Percentiles rank a stretch among this genome's conserved stretches.
phyloP scores from a whole-genome alignment of 2,329 filamentous ascomycete genomes.

The Ascochyta rabiei region DNA sequence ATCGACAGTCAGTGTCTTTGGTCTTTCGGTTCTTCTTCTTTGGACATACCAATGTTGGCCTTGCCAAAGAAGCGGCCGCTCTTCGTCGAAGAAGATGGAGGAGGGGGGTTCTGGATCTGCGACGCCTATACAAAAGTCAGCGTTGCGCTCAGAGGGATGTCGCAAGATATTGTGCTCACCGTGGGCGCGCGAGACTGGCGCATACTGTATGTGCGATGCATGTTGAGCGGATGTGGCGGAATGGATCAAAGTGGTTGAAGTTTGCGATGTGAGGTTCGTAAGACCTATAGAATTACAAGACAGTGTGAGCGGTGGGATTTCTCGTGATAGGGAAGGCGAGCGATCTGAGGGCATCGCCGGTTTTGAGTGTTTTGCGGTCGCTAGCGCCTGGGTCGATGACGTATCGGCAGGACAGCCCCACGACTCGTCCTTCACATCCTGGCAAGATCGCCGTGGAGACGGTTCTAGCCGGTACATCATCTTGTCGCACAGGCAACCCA shows the following conservation, averaged over 20 bases:
- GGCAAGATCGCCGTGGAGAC: slow-evolving; percentile 17
- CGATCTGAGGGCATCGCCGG: slow-evolving; percentile 16
- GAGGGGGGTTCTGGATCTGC: slow-evolving; percentile 88
- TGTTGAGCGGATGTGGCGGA: slow-evolving; percentile 49
- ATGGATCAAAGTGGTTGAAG: not conserved
- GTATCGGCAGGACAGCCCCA: slow-evolving; percentile 9
- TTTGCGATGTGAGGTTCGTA: not conserved
- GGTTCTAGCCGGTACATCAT: slow-evolving; percentile 20
- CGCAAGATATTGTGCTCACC: slow-evolving; percentile 8
- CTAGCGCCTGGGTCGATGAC: slow-evolving; percentile 16
- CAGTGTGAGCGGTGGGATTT: not conserved
- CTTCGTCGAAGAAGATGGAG: slow-evolving; percentile 90
- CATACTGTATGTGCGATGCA: slow-evolving; percentile 92
- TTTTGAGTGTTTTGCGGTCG: slow-evolving; percentile 20
- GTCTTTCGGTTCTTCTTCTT: not conserved
- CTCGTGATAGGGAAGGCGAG: slow-evolving; percentile 5
- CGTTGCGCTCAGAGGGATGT: not conserved
- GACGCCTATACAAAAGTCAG: slow-evolving; percentile 62
- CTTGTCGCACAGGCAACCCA: slow-evolving; percentile 14
- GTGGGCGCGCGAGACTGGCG: slow-evolving; percentile 95
- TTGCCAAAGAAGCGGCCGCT: slow-evolving; percentile 86
- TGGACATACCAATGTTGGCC: slow-evolving; percentile 73
- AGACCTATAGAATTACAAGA: not conserved
- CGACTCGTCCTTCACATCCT: slow-evolving; percentile 8
- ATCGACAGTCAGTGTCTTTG: not conserved